Evolutionary conservation across 2,329 filamentous ascomycete species (phyloP).

Genomic region (Aureobasidium sp.): DNA sequence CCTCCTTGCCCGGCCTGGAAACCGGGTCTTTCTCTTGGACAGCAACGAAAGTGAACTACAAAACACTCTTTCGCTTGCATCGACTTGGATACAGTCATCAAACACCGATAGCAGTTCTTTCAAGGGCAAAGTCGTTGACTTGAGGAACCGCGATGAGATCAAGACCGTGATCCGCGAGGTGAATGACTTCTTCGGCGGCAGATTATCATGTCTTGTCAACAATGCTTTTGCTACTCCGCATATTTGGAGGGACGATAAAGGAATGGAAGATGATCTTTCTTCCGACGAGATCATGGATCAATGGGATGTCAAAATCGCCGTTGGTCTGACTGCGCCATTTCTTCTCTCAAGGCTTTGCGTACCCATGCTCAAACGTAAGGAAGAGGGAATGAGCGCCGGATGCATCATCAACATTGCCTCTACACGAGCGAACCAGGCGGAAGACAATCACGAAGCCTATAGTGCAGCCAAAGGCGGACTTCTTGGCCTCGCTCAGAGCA

Average conservation of each 20-base stretch:
- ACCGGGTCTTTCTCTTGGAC: slow-evolving; percentile 36
- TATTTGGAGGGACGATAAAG: slow-evolving; percentile 7
- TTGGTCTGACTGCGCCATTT: slow-evolving; percentile 29
- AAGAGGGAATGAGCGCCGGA: neutral
- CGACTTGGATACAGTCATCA: slow-evolving; percentile 11
- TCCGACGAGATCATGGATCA: slow-evolving; percentile 12
- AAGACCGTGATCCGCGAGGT: slow-evolving; percentile 24
- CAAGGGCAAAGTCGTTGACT: slow-evolving; percentile 18
- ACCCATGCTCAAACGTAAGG: slow-evolving; percentile 20
- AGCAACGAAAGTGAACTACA: slow-evolving; percentile 31
- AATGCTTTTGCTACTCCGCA: slow-evolving; percentile 27
- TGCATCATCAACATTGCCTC: slow-evolving; percentile 42
- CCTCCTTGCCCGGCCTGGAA: slow-evolving; percentile 26
- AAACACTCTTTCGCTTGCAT: slow-evolving; percentile 27
- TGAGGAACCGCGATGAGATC: slow-evolving; percentile 27
- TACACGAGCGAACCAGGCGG: slow-evolving; percentile 42
- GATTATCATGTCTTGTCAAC: slow-evolving; percentile 36
- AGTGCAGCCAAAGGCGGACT: slow-evolving; percentile 44
- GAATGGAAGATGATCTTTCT: slow-evolving; percentile 11
- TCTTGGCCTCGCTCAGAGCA: slow-evolving; percentile 41
- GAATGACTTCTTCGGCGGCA: slow-evolving; percentile 27
- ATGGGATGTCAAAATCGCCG: slow-evolving; percentile 16
- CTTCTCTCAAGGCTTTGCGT: slow-evolving; percentile 17
- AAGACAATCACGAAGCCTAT: slow-evolving; percentile 44
- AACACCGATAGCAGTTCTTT: neutral